A percentile compares a stretch with the other conserved stretches of the same genome.
These are phyloP conservation scores for Globisporangium cederbergense DNA, from an alignment of 352 stramenopile species.

Conservation along the genomic window DNA sequence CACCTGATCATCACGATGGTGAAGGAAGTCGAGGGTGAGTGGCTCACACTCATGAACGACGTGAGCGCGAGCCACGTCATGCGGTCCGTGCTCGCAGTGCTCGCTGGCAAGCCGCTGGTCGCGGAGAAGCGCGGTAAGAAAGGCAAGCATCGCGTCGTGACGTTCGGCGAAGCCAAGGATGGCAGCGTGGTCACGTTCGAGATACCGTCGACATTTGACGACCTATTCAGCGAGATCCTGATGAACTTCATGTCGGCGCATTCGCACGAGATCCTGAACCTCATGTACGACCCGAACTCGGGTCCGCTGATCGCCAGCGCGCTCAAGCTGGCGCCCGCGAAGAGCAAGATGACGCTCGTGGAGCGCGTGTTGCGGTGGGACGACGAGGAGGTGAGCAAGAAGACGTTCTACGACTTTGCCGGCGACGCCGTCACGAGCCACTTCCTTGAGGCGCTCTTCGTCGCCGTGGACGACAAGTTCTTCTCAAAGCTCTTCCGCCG, in stretches of 20 bases:
- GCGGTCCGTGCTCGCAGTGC: slow-evolving; percentile 61
- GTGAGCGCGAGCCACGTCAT: slow-evolving; percentile 83
- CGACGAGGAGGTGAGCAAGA: slow-evolving; percentile 43
- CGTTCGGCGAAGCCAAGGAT: slow-evolving; percentile 56
- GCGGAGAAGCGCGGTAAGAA: slow-evolving; percentile 82
- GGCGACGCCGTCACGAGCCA: slow-evolving; percentile 76
- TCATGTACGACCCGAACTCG: slow-evolving; percentile 75
- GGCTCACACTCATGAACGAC: slow-evolving; percentile 84
- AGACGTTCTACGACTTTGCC: slow-evolving; percentile 66
- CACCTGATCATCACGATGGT: slow-evolving; percentile 73
- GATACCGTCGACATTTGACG: slow-evolving; percentile 53
- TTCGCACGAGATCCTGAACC: slow-evolving; percentile 44
- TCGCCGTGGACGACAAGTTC: slow-evolving; percentile 55
- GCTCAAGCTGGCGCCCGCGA: slow-evolving; percentile 52
- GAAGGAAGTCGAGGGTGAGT: slow-evolving; percentile 73
- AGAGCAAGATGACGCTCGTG: slow-evolving; percentile 46
- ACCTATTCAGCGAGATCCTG: slow-evolving; percentile 61
- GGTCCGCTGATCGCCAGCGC: slow-evolving; percentile 63
- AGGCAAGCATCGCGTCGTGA: slow-evolving; percentile 66
- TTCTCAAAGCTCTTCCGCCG: slow-evolving; percentile 66
- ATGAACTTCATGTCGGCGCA: slow-evolving; percentile 37
- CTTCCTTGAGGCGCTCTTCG: slow-evolving; percentile 66
- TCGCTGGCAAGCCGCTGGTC: slow-evolving; percentile 63
- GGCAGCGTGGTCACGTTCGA: slow-evolving; percentile 33
- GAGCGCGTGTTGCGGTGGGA: slow-evolving; percentile 71